These are phyloP conservation scores for Lomentospora prolificans DNA, from an alignment of 2,329 filamentous ascomycete genomes.

Conservation along the genomic window DNA sequence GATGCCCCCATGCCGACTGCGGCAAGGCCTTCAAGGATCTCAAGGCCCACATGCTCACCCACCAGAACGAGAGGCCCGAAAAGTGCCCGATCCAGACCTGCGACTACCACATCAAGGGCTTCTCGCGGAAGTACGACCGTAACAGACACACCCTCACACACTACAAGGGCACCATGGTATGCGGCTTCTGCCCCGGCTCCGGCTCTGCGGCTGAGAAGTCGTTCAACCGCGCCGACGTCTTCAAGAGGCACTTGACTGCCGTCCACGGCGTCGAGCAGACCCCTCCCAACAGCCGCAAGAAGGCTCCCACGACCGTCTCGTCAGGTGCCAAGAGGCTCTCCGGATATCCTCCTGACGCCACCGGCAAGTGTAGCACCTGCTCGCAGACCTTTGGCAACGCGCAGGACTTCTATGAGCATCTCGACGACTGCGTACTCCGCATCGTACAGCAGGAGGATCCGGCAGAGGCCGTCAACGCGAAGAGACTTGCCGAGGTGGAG, in stretches of 20 bases:
- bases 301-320: slow-evolving; percentile 27
- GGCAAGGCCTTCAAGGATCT: slow-evolving; percentile 83
- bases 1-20: slow-evolving; percentile 76
- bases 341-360: slow-evolving; percentile 65
- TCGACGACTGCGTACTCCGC: slow-evolving; percentile 66
- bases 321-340: slow-evolving; percentile 54
- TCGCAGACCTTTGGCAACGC: slow-evolving; percentile 82
- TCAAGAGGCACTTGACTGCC: slow-evolving; percentile 85
- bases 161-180: slow-evolving; percentile 97
- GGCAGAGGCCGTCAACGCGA: slow-evolving; percentile 57
- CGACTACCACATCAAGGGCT: slow-evolving; percentile 87
- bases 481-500: slow-evolving; percentile 55
- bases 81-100: slow-evolving; percentile 90
- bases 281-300: slow-evolving; percentile 83
- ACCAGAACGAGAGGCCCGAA: slow-evolving; percentile 81
- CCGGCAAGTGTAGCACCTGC: slow-evolving; percentile 93
- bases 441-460: slow-evolving; percentile 65
- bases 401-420: slow-evolving; percentile 97
- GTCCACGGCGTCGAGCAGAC: slow-evolving; percentile 91
- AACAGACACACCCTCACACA: slow-evolving; percentile 89
- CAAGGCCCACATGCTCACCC: slow-evolving; percentile 90
- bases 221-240: slow-evolving; percentile 91
- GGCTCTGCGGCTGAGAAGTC: slow-evolving; percentile 87
- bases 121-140: slow-evolving; percentile 93
- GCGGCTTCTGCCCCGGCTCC: slow-evolving; percentile 84